Percentiles rank a stretch among this genome's conserved stretches.
phyloP scores from a whole-genome alignment of 805 yeast genomes.

The Kodamaea restingae region DNA sequence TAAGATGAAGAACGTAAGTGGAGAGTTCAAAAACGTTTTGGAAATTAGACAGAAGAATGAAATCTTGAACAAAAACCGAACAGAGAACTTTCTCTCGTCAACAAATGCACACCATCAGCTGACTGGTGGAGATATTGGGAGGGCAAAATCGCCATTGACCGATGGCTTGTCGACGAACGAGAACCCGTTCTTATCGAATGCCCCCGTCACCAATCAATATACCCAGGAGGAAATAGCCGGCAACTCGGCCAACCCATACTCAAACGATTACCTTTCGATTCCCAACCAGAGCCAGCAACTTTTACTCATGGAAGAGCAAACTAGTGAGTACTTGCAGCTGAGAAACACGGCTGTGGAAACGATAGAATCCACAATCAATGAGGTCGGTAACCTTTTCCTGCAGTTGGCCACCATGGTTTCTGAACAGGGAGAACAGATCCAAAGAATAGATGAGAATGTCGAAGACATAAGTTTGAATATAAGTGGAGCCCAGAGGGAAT shows the following conservation, averaged over 20 bases:
- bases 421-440: constrained; percentile 95
- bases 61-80: constrained; percentile 71
- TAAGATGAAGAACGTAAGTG: constrained; percentile 86
- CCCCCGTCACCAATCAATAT: constrained; percentile 16
- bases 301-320: constrained; percentile 75
- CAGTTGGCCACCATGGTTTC: constrained; percentile 97
- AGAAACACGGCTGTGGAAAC: constrained; percentile 91
- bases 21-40: constrained; percentile 85
- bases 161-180: constrained; percentile 26
- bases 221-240: constrained; percentile 19
- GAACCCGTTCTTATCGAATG: constrained; percentile 27
- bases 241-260: constrained; percentile 22
- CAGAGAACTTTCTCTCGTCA: constrained; percentile 74
- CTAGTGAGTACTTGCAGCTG: constrained; percentile 68
- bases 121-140: constrained; percentile 4
- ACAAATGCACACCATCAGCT: constrained; percentile 23
- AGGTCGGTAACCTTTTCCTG: constrained; percentile 89
- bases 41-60: constrained; percentile 84
- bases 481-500: constrained; percentile 89
- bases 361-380: constrained; percentile 94
- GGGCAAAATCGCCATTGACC: constrained; percentile 7
- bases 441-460: constrained; percentile 90
- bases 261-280: constrained; percentile 55
- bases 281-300: constrained; percentile 83
- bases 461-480: constrained; percentile 90